These are phyloP conservation scores for Solioccasus polychromus DNA, from an alignment of 768 basidiomycete genomes.

Conservation along the genomic window DNA sequence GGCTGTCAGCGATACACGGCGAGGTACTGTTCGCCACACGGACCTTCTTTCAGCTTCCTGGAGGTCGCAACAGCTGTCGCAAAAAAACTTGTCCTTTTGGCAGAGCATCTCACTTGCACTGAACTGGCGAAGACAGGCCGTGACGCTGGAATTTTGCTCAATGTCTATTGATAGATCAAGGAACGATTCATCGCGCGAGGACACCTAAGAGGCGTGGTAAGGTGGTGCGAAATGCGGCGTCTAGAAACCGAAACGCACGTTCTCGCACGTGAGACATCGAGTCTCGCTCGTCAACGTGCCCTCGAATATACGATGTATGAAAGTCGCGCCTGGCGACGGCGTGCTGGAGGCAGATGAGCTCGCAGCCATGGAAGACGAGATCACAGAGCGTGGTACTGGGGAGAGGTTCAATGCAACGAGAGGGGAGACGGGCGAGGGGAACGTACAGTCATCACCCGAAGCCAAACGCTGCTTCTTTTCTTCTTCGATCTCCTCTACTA, in stretches of 20 bases:
- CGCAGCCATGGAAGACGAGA: conserved; percentile 48
- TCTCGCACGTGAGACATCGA: conserved; percentile 96
- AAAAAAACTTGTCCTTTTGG: conserved; percentile 97
- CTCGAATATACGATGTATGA: conserved; percentile 92
- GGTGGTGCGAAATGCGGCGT: conserved; percentile 6
- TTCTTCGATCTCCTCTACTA: conserved; percentile 90
- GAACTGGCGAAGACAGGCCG: conserved; percentile 93
- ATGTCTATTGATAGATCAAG: conserved; percentile 99
- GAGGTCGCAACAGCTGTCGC: conserved; percentile 93
- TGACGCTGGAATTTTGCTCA: conserved; percentile 95
- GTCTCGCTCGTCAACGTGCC: conserved; percentile 96
- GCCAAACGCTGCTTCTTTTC: conserved; percentile 49
- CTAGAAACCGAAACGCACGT: conserved; percentile 51
- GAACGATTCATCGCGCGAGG: conserved; percentile 93
- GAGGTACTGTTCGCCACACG: conserved; percentile 25
- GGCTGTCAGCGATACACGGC: conserved; percentile 8
- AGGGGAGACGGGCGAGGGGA: not conserved
- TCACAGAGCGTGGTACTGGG: conserved; percentile 59
- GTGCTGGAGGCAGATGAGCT: conserved; percentile 47
- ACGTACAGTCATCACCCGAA: conserved; percentile 67
- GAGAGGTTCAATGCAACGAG: conserved; percentile 4
- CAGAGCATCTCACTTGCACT: conserved; percentile 98
- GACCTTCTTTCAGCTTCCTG: conserved; percentile 97
- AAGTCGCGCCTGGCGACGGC: conserved; percentile 56
- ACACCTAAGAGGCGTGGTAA: conserved; percentile 50